phyloP scores from a whole-genome alignment of 1,284 basidiomycete genomes.

The Mycena sp. region DNA sequence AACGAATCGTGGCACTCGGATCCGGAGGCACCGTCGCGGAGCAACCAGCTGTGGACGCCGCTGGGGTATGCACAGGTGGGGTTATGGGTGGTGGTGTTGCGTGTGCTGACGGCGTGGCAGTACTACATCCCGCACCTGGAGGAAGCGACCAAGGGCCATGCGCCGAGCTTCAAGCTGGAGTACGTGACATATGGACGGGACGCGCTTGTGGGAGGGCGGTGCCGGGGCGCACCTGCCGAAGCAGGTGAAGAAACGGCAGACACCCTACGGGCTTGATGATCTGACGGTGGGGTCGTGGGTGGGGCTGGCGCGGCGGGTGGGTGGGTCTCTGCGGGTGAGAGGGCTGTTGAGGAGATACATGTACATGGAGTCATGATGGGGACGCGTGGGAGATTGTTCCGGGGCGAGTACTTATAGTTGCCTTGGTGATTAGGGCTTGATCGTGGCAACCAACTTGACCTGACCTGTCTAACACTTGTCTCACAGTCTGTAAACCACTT shows the following conservation, averaged over 20 bases:
- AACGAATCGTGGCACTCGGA: slow-evolving; percentile 70
- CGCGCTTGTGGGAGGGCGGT: too few species aligned
- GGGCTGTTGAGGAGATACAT: slow-evolving; percentile 77
- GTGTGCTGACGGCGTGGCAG: too few species aligned
- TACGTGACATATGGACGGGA: slow-evolving; percentile 73
- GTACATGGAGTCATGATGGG: slow-evolving; percentile 50
- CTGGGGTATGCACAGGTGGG: slow-evolving; percentile 88
- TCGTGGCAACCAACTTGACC: too few species aligned
- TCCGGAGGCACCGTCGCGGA: slow-evolving; percentile 73
- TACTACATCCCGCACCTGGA: slow-evolving; percentile 82
- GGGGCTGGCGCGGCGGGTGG: slow-evolving; percentile 72
- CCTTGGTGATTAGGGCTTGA: too few species aligned
- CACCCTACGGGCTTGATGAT: slow-evolving; percentile 77
- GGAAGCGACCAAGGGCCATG: slow-evolving; percentile 58
- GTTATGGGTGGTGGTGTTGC: too few species aligned
- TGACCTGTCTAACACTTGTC: too few species aligned
- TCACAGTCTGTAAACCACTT: too few species aligned
- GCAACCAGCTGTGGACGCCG: slow-evolving; percentile 76
- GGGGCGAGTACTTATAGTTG: too few species aligned
- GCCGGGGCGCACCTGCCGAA: slow-evolving; percentile 64
- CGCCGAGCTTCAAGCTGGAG: slow-evolving; percentile 79
- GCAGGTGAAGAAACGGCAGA: slow-evolving; percentile 62
- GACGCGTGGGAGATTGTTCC: background rate
- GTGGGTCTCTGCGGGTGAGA: slow-evolving; percentile 62
- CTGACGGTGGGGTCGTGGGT: slow-evolving; percentile 86